Evolutionary conservation across 2,329 filamentous ascomycete species (phyloP).

Genomic region (Phialemonium atrogriseum): DNA sequence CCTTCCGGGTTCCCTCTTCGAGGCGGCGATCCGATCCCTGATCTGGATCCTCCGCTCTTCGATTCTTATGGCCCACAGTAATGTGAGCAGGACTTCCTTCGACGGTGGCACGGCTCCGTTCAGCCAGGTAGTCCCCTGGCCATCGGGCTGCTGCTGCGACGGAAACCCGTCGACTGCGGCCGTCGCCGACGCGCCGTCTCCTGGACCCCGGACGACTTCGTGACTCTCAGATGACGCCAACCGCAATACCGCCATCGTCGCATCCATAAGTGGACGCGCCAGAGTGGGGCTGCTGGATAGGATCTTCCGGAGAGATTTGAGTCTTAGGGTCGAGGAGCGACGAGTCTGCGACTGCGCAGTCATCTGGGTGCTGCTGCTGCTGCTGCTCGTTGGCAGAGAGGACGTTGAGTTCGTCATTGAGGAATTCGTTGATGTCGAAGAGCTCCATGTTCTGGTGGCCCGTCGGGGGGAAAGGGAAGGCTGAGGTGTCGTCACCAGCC

Average conservation of each 20-base stretch:
- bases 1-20: conserved; percentile 12
- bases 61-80: conserved; percentile 36
- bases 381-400: conserved; percentile 25
- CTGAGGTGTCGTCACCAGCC: conserved; percentile 45
- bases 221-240: conserved; percentile 52
- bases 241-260: conserved; percentile 67
- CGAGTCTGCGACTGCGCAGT: conserved; percentile 44
- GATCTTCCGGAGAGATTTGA: conserved; percentile 54
- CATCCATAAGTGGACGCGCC: conserved; percentile 67
- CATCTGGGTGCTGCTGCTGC: conserved; percentile 38
- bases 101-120: conserved; percentile 32
- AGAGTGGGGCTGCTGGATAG: conserved; percentile 66
- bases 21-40: conserved; percentile 10
- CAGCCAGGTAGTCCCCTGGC: conserved; percentile 18
- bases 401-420: conserved; percentile 38
- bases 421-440: conserved; percentile 46
- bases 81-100: conserved; percentile 37
- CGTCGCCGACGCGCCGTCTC: conserved; percentile 21
- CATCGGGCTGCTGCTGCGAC: conserved; percentile 13
- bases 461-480: conserved; percentile 34
- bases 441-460: conserved; percentile 26
- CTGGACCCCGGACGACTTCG: conserved; percentile 34
- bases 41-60: conserved; percentile 29
- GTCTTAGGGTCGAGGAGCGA: conserved; percentile 49
- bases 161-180: conserved; percentile 18